Base-by-base conservation (phyloP, 495 filamentous ascomycete species). In the Hypomontagnella submonticulosa region DNA sequence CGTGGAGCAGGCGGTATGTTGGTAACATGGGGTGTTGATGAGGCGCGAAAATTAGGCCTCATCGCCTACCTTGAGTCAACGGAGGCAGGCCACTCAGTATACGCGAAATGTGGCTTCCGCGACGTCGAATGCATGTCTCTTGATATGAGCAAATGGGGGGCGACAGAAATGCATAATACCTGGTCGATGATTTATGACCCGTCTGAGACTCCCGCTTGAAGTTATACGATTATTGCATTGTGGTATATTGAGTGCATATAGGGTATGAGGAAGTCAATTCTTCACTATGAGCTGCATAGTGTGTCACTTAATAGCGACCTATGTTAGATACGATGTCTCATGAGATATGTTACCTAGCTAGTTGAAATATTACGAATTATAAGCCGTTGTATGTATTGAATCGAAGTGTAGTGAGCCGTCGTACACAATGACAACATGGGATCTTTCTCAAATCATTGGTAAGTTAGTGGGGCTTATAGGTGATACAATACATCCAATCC, bases 21-120 rank as follows among this genome's bases (percentile, higher is more conserved):
- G 16, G 56, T 67, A 20, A 58, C 46, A 43, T 67, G 65, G 54
- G 63, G 57, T 1, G 10, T 73, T 7, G 70, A 74, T 36, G 63
- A 74, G 11, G 67, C 72, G 0, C 57, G 37, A 11, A 55, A 42
- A 44, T 57, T 63, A 4, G 58, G 64, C 34, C 10, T 69, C 0
- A 60, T 69, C 1, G 61, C 70, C 1, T 77, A 71, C 42, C 62
- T 79, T 5, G 75, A 77, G 52, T 61, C 76, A 12, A 70, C 72
- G 0, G 30, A 49, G 7, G 54, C 50, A 4, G 69, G 63, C 2
- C 68, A 74, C 23, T 37, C 58, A 8, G 32, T 78, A 7, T 79
- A 79, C 16, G 19, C 54, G 58, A 73, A 60, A 33, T 66, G 53
- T 32, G 74, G 72, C 19, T 76, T 74, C 19, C 60, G 43, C 18